Evolutionary conservation across 1,284 basidiomycete species (phyloP), one percentile per base, ranked within the genome.

Genomic region (Mycena sp.): DNA sequence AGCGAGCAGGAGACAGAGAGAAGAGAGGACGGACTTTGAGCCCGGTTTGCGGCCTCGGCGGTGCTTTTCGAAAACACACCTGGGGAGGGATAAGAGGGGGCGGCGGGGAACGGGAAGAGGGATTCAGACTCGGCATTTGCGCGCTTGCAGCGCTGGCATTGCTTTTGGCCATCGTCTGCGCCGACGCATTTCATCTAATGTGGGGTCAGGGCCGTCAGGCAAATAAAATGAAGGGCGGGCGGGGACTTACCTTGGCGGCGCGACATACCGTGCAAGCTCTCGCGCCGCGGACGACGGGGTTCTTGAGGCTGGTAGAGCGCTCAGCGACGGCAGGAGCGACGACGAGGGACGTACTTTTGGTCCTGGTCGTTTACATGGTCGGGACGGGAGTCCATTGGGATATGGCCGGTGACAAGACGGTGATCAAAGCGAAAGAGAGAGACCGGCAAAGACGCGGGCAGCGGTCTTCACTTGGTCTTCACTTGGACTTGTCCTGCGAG

Each of bases 101-200:
- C 32, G 7, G 32, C 32, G 14, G 32, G 14, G 14, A 35, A 35
- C 7, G 32, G 14, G 9, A 35, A 9, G 32, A 35, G 32, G 14
- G 32, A 35, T 14, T 7, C 32, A 14, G 32, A 35, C 91, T 92
- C 87, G 61, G 87, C 84, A 65, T 88, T 89, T 41, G 90, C 86
- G 59, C 92, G 89, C 74, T 86, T 89, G 78, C 92, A 94, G 54
- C 91, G 87, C 73, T 93, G 89, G 70, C 91, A 93, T 29, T 85
- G 85, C 68, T 86, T 85, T 67, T 85, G 82, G 59, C 91, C 91
- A 71, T 93, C 91, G 71, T 93, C 92, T 52, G 92, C 89, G 41
- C 91, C 92, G 58, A 94, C 91, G 71, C 92, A 94, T 76, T 93
- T 93, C 92, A 94, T 94, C 92, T 94, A n/a, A n/a, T n/a, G 63